These are phyloP conservation scores for Rhododendron ferrugineum DNA, from an alignment of 148 eudicot species.

Conservation along the genomic window DNA sequence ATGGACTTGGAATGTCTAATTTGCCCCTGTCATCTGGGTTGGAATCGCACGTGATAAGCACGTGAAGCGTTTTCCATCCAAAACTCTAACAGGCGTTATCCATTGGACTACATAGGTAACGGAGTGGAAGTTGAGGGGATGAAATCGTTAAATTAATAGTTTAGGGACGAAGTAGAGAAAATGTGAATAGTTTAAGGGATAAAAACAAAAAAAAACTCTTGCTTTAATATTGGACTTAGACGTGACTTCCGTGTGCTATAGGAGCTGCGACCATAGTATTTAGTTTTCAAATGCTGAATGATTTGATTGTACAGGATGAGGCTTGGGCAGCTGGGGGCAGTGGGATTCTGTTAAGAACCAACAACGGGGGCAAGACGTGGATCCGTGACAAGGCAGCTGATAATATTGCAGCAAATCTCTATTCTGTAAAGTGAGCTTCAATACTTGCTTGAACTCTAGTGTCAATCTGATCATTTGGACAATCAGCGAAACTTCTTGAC, in stretches of 20 bases:
- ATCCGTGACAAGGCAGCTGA: conserved; percentile 97
- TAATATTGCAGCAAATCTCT: conserved; percentile 95
- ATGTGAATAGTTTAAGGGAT: too few species aligned
- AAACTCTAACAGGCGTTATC: too few species aligned
- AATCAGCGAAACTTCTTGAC: background rate
- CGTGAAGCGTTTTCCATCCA: too few species aligned
- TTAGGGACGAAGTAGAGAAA: too few species aligned
- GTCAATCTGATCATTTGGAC: background rate
- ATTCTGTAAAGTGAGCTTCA: conserved; percentile 80
- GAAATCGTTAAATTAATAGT: too few species aligned
- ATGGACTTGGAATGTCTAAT: too few species aligned
- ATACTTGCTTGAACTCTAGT: background rate
- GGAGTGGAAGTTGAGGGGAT: too few species aligned
- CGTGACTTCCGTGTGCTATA: background rate
- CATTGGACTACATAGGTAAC: too few species aligned
- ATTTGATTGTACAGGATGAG: conserved; percentile 52
- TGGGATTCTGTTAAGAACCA: conserved; percentile 82
- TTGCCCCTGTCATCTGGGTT: too few species aligned
- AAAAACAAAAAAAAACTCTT: too few species aligned
- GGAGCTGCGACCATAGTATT: background rate
- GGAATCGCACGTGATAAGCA: too few species aligned
- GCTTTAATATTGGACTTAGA: too few species aligned
- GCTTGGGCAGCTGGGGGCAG: conserved; percentile 99
- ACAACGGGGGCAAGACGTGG: conserved; percentile 97
- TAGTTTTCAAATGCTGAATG: background rate